Conservation (phyloP, 192 early-diverging fungal genomes). For the Phycomyces nitens region DNA sequence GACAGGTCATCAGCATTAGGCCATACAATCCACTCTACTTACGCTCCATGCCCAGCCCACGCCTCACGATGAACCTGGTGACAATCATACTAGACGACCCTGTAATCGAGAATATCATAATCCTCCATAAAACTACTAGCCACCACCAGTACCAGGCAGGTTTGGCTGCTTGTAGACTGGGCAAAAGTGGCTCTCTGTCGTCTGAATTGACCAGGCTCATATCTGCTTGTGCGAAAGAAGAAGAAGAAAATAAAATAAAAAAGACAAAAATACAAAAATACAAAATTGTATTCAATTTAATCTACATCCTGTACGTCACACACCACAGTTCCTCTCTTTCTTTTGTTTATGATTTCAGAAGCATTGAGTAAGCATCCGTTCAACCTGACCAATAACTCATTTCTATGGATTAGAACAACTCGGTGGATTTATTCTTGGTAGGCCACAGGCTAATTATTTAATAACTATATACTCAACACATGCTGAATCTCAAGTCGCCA, state of each 20-base stretch:
- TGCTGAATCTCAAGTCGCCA: constrained; percentile 67
- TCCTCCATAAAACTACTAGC: constrained; percentile 9
- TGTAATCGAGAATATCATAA: constrained; percentile 2
- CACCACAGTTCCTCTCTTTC: no score
- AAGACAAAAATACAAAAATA: background rate
- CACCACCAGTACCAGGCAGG: background rate
- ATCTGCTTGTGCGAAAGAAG: no score
- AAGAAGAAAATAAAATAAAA: background rate
- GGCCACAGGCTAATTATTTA: no score
- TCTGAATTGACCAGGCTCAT: background rate
- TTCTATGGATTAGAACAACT: constrained; percentile 2
- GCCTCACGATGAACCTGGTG: constrained; percentile 11
- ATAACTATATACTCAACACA: constrained; percentile 3
- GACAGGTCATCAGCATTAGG: no score
- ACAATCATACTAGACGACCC: constrained; percentile 13
- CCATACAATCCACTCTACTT: background rate
- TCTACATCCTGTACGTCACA: background rate
- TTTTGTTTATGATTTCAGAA: background rate
- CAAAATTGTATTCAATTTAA: background rate
- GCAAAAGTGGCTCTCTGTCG: background rate
- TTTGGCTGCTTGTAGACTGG: background rate
- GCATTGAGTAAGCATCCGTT: constrained; percentile 4
- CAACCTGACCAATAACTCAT: no score
- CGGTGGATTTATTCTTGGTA: constrained; percentile 22
- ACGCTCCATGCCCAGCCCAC: background rate